phyloP scores from a whole-genome alignment of 768 basidiomycete genomes.

The Termitomyces sp. region DNA sequence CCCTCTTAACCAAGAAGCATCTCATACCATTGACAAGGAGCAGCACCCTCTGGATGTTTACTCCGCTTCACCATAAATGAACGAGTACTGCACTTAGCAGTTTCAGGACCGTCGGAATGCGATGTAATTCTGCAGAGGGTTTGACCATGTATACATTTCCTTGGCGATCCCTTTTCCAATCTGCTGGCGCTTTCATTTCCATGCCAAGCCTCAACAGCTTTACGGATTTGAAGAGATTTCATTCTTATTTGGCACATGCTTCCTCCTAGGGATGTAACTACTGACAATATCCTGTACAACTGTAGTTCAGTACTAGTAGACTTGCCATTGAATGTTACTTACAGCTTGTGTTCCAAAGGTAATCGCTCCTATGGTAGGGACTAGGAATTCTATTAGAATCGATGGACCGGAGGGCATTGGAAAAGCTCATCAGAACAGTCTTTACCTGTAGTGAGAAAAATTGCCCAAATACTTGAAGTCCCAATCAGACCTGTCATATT shows the following conservation, averaged over 20 bases:
- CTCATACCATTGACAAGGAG: too few relatives aligned
- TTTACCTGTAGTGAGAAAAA: not conserved
- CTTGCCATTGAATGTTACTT: not conserved
- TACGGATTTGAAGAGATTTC: not conserved
- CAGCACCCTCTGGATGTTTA: too few relatives aligned
- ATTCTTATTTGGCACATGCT: not conserved
- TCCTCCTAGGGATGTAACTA: not conserved
- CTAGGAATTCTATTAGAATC: not conserved
- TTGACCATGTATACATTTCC: not conserved
- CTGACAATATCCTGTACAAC: not conserved
- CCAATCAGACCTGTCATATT: not conserved
- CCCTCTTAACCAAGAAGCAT: too few relatives aligned
- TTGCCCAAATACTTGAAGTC: not conserved
- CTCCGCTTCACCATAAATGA: not conserved
- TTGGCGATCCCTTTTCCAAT: not conserved
- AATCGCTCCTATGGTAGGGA: not conserved
- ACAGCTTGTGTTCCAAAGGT: not conserved
- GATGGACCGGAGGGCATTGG: not conserved
- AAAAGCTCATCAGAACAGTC: not conserved
- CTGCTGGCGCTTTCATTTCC: not conserved
- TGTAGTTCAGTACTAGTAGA: not conserved
- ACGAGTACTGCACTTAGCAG: not conserved
- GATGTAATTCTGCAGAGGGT: not conserved
- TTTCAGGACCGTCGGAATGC: not conserved
- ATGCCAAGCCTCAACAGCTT: not conserved